Evolutionary conservation across 2,329 filamentous ascomycete species (phyloP).

Genomic region (Zymoseptoria pseudotritici): DNA sequence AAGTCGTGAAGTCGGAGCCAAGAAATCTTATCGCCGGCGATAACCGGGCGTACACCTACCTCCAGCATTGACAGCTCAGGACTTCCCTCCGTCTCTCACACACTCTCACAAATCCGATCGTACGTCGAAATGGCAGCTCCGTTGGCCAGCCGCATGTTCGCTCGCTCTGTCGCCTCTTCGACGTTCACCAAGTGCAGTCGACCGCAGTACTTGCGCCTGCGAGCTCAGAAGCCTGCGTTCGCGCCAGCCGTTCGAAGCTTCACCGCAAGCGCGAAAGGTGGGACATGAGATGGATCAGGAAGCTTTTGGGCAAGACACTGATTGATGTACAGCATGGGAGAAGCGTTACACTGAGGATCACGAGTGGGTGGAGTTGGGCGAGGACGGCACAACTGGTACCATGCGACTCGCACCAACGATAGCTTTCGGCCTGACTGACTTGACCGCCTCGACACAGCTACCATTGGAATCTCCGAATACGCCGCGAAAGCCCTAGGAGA

Average conservation of each 20-base stretch:
- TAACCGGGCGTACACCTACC: not conserved
- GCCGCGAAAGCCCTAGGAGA: conserved; percentile 89
- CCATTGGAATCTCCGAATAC: conserved; percentile 80
- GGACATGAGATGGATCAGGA: not conserved
- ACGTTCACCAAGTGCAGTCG: conserved; percentile 21
- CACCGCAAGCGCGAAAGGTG: conserved; percentile 23
- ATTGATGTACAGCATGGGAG: conserved; percentile 43
- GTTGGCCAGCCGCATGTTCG: conserved; percentile 14
- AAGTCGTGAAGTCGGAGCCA: conserved; percentile 3
- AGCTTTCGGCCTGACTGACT: conserved; percentile 1
- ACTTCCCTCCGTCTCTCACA: no score
- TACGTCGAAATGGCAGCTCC: conserved; percentile 12
- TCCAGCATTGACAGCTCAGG: not conserved
- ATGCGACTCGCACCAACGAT: conserved; percentile 3
- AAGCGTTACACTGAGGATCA: conserved; percentile 96
- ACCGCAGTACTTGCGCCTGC: conserved; percentile 20
- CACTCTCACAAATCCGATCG: not conserved
- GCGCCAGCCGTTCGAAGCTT: conserved; percentile 21
- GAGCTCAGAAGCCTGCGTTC: conserved; percentile 15
- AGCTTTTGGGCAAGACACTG: not conserved
- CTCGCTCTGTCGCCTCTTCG: conserved; percentile 15
- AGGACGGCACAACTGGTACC: conserved; percentile 70
- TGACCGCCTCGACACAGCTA: conserved; percentile 44
- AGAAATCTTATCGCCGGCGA: not conserved
- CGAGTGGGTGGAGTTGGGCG: conserved; percentile 90